These are phyloP conservation scores for Clathrus columnatus DNA, from an alignment of 768 basidiomycete species.

Conservation along the genomic window DNA sequence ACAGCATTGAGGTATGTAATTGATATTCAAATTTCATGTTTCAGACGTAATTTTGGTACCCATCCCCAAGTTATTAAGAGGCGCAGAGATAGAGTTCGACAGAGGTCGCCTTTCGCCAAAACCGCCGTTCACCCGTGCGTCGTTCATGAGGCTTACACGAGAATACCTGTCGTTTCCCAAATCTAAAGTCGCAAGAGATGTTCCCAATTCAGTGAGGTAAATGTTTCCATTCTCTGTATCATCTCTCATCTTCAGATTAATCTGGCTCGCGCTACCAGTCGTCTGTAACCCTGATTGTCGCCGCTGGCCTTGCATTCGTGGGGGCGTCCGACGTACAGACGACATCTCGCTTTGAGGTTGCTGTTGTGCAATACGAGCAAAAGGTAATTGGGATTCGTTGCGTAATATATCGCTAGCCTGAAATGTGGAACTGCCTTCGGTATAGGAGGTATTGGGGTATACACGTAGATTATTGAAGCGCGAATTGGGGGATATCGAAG, in stretches of 20 bases:
- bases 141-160: neutral
- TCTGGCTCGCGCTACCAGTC: conserved; percentile 37
- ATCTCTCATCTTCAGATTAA: conserved; percentile 33
- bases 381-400: conserved; percentile 32
- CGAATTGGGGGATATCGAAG: conserved; percentile 11
- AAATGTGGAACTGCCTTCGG: conserved; percentile 19
- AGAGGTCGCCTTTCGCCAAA: conserved; percentile 3
- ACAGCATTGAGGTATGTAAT: no score
- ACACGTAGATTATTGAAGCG: conserved; percentile 33
- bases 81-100: conserved; percentile 7
- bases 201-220: conserved; percentile 60
- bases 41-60: no score
- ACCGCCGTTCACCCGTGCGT: neutral
- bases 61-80: neutral
- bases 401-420: conserved; percentile 35
- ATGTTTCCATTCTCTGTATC: conserved; percentile 37
- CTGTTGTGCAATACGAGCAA: neutral
- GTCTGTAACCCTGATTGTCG: neutral
- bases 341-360: neutral
- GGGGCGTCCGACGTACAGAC: neutral
- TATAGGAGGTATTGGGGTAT: conserved; percentile 32
- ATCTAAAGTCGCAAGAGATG: conserved; percentile 67
- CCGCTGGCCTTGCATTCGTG: neutral
- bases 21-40: no score
- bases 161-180: conserved; percentile 26